Evolutionary conservation across 192 early-diverging fungal species (phyloP).

Genomic region (Chytriomyces hyalinus): DNA sequence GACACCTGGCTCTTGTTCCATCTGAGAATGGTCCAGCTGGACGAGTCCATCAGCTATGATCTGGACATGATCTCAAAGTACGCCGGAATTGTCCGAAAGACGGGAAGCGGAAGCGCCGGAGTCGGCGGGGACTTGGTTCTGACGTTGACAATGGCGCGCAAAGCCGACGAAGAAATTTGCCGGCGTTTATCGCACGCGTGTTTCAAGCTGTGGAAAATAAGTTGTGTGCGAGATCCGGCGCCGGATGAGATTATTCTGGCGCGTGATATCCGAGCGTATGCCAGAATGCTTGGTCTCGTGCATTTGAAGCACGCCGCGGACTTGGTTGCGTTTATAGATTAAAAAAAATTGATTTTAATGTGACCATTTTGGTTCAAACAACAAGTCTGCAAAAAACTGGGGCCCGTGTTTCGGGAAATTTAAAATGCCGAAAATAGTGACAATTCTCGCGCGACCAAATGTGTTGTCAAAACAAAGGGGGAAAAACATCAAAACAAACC

Average conservation of each 20-base stretch:
- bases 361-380: too few species aligned
- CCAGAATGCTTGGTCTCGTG: not conserved
- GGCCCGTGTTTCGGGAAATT: too few species aligned
- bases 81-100: not conserved
- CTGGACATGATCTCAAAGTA: not conserved
- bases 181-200: not conserved
- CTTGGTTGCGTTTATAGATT: constrained; percentile 33
- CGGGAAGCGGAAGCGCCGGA: not conserved
- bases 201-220: constrained; percentile 8
- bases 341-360: constrained; percentile 47
- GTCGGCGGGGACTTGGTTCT: not conserved
- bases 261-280: not conserved
- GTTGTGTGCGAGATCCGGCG: not conserved
- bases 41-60: not conserved
- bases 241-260: not conserved
- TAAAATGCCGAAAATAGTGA: too few species aligned
- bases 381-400: too few species aligned
- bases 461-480: too few species aligned
- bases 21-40: not conserved
- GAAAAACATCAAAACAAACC: too few species aligned
- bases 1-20: not conserved
- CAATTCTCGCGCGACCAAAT: too few species aligned
- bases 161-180: constrained; percentile 24
- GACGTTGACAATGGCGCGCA: not conserved
- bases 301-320: not conserved